Percentiles rank a stretch among this genome's conserved stretches.
Conservation (phyloP, 345 rosid genomes). For the Psidium guajava region DNA sequence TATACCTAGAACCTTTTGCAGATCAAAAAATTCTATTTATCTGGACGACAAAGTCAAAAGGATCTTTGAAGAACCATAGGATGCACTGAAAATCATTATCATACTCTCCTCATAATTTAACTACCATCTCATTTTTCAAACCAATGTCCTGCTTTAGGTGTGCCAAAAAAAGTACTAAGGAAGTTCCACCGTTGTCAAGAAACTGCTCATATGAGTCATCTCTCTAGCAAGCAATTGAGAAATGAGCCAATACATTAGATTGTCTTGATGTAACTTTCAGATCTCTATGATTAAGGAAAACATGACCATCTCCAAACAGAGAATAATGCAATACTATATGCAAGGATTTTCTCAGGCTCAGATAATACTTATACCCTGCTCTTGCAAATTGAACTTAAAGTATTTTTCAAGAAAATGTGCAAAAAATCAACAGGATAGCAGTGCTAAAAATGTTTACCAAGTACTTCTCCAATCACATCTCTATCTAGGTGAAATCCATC, state of each 20-base stretch:
- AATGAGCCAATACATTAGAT: background rate
- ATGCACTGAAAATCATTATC: too few relatives aligned
- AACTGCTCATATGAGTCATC: background rate
- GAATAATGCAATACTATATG: background rate
- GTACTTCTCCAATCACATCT: conserved; percentile 16
- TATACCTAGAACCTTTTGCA: background rate
- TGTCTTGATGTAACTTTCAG: background rate
- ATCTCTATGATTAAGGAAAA: background rate
- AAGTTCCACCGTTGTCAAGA: background rate
- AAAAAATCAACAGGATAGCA: background rate
- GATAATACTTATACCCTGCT: background rate
- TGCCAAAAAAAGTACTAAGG: background rate
- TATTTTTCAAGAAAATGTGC: background rate
- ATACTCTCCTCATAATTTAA: background rate
- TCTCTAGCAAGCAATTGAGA: background rate
- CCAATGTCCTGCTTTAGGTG: background rate
- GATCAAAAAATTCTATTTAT: background rate
- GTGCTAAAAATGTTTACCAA: background rate
- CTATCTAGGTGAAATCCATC: conserved; percentile 33
- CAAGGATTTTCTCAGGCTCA: background rate
- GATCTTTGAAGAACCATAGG: too few relatives aligned
- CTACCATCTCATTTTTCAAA: background rate
- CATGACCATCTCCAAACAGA: background rate
- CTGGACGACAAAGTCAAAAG: too few relatives aligned
- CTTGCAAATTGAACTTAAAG: background rate